Conservation (phyloP, 2,329 filamentous ascomycete species). For the Drechslera avenae region DNA sequence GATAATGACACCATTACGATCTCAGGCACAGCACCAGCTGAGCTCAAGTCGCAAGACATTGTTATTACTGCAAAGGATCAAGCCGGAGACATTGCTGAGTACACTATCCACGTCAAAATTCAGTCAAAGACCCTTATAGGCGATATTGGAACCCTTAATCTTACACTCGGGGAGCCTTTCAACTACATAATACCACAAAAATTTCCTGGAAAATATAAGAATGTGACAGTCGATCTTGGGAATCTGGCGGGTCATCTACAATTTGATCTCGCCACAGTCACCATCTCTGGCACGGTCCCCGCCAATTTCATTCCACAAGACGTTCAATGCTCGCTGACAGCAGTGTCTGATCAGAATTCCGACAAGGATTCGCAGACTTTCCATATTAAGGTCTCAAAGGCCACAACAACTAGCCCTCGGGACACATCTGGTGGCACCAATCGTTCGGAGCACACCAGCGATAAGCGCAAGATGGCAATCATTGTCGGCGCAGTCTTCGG, state of each 20-base stretch:
- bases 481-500: slow-evolving; percentile 41
- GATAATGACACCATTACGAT: slow-evolving; percentile 66
- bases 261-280: slow-evolving; percentile 53
- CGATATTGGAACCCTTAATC: slow-evolving; percentile 53
- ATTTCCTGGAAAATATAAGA: slow-evolving; percentile 20
- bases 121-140: slow-evolving; percentile 51
- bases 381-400: slow-evolving; percentile 43
- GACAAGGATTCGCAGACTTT: slow-evolving; percentile 52
- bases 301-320: slow-evolving; percentile 45
- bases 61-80: slow-evolving; percentile 64
- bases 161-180: slow-evolving; percentile 57
- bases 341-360: slow-evolving; percentile 38
- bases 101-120: slow-evolving; percentile 58
- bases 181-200: slow-evolving; percentile 55
- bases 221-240: slow-evolving; percentile 34
- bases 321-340: slow-evolving; percentile 53
- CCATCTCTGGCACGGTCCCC: slow-evolving; percentile 58
- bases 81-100: slow-evolving; percentile 64
- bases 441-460: background rate
- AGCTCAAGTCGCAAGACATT: slow-evolving; percentile 65
- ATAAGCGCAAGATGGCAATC: slow-evolving; percentile 23
- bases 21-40: slow-evolving; percentile 66
- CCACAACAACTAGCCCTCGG: too few relatives aligned
- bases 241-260: slow-evolving; percentile 54
- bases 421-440: background rate